Evolutionary conservation across 305 asterid genomes (phyloP), one percentile per base, ranked within the genome.

Genomic region (Euphrasia arctica): DNA sequence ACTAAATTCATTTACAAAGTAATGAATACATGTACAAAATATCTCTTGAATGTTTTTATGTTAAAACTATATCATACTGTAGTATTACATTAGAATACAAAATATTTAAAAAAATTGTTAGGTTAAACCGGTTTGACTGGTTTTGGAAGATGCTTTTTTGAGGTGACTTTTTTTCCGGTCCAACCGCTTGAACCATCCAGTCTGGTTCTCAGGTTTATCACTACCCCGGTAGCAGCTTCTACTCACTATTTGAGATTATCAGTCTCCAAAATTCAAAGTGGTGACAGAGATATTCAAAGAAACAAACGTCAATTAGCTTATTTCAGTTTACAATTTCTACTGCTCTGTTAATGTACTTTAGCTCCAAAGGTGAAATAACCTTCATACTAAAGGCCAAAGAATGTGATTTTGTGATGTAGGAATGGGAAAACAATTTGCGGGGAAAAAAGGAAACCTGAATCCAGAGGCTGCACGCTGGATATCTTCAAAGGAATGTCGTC

Each of bases 381-480:
- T 28, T 5, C 11, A 31, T 9, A 67, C 14, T 13, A 7, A 54
- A 28, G 41, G 29, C 4, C 48, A 67, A 88, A 85, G 82, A 70
- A 64, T 68, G 59, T 68, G 48, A 68, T 50, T 62, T 1, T 56
- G 55, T 11, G 60, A 56, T 60, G 62, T 8, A 52, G 36, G 63
- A 55, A 15, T 9, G 47, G 15, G 66, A 54, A 42, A 58, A 28
- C 41, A 34, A 70, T 63, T 55, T 54, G 54, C 3, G 34, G 4
- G 34, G 34, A 50, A 68, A 68, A 64, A 58, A 39, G 43, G 54
- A 74, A 75, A 93, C 99, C 97, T 86, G 99, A 75, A 75, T 85
- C 89, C 70, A 90, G 76, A 74, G 96, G 91, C 79, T 88, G 99
- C 79, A 93, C 97, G 54, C 95, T 88, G 72, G 97, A 90, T 74